These are phyloP conservation scores for Trametes villosa DNA, from an alignment of 768 basidiomycete species.

Conservation along the genomic window DNA sequence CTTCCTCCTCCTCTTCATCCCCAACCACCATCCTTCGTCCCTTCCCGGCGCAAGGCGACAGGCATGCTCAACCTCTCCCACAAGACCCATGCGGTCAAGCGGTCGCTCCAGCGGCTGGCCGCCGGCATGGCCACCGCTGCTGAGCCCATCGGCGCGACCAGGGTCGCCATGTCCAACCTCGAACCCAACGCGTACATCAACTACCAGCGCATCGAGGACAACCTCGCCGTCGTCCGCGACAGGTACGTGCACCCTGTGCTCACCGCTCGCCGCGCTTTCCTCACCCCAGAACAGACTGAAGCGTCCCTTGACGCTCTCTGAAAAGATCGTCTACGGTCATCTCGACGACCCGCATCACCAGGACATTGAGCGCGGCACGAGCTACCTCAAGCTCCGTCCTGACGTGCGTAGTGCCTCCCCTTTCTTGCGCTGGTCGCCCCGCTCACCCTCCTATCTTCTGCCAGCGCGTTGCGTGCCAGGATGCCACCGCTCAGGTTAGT, in stretches of 20 bases:
- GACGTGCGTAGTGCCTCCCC: slow-evolving; percentile 69
- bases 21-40: slow-evolving; percentile 26
- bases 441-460: slow-evolving; percentile 17
- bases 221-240: slow-evolving; percentile 83
- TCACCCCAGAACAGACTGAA: slow-evolving; percentile 58
- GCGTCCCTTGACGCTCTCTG: slow-evolving; percentile 90
- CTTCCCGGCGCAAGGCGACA: slow-evolving; percentile 28
- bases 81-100: slow-evolving; percentile 30
- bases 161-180: slow-evolving; percentile 86
- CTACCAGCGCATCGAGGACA: slow-evolving; percentile 98
- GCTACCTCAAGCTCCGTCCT: slow-evolving; percentile 96
- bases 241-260: slow-evolving; percentile 53
- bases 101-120: slow-evolving; percentile 36
- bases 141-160: slow-evolving; percentile 81
- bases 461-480: slow-evolving; percentile 88
- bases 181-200: slow-evolving; percentile 87
- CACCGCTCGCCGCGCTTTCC: not conserved
- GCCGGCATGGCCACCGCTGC: slow-evolving; percentile 80
- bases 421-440: not conserved
- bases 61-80: slow-evolving; percentile 37
- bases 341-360: slow-evolving; percentile 92
- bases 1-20: slow-evolving; percentile 26
- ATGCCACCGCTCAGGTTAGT: slow-evolving; percentile 83
- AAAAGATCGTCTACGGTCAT: slow-evolving; percentile 98
- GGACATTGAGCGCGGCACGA: slow-evolving; percentile 88